Conservation (phyloP, 768 basidiomycete genomes). For the Psilocybe cyanescens region DNA sequence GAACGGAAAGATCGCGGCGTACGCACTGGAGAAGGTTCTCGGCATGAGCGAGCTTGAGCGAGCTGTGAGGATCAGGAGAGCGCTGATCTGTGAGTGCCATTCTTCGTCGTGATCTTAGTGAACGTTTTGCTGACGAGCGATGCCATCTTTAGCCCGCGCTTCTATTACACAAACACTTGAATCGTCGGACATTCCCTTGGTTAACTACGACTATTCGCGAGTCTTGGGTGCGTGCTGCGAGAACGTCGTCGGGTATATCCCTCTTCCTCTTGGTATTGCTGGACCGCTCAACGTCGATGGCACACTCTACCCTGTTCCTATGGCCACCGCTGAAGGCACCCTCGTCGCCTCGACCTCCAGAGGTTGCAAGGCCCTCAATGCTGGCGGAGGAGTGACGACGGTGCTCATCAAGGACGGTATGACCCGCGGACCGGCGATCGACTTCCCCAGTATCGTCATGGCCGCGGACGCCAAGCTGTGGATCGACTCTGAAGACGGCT, state of each 20-base stretch:
- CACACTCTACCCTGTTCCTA: constrained; percentile 84
- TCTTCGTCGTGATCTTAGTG: neutral
- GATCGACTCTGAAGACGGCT: constrained; percentile 85
- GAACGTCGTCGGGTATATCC: constrained; percentile 97
- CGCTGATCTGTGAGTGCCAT: constrained; percentile 80
- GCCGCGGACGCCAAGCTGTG: constrained; percentile 88
- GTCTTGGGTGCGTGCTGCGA: constrained; percentile 98
- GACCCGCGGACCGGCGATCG: constrained; percentile 98
- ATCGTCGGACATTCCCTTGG: constrained; percentile 77
- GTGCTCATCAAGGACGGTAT: constrained; percentile 92
- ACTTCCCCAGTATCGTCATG: constrained; percentile 81
- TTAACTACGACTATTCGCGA: constrained; percentile 89
- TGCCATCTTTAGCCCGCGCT: constrained; percentile 65
- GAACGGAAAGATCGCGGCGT: constrained; percentile 92
- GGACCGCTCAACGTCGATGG: constrained; percentile 95
- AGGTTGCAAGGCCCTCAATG: constrained; percentile 97
- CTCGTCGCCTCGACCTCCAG: constrained; percentile 97
- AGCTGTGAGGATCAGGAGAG: constrained; percentile 85
- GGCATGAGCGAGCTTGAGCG: constrained; percentile 71
- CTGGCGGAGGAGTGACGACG: constrained; percentile 93
- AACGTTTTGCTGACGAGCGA: too few species aligned
- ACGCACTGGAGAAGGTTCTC: constrained; percentile 94
- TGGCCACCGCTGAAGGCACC: constrained; percentile 99
- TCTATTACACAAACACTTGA: constrained; percentile 87
- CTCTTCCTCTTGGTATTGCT: constrained; percentile 94